Evolutionary conservation across 1,284 basidiomycete species (phyloP), one percentile per base, ranked within the genome.

Genomic region (Ganoderma sinense): DNA sequence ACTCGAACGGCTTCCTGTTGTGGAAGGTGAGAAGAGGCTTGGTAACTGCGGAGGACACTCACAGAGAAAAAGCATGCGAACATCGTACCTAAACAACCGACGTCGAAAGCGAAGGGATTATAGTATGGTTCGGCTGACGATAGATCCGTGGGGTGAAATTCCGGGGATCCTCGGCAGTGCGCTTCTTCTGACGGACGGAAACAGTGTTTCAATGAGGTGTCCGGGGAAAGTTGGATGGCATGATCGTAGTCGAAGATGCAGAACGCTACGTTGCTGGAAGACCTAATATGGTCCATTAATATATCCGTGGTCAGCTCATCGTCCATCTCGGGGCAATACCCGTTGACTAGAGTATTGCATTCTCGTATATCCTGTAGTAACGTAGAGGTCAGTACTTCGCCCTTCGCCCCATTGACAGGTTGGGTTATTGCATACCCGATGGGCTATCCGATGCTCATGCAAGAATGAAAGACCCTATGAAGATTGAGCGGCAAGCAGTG

Each of bases 101-200:
- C 67, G 29, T 68, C 67, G 29, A 43, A 67, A 8, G 62, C 60
- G 53, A 67, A 67, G 0, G 66, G 66, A 48, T 67, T 67, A 51
- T 67, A 67, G 7, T 33, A 1, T 2, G 53, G 53, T 39, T 56
- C 2, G 4, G 48, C 23, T 23, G 48, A 53, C 13, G n/a, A n/a
- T n/a, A n/a, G n/a, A 8, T 53, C 48, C n/a, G 7, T 6, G 4
- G 48, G 48, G 13, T 53, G 48, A 14, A 26, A 53, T 53, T 53
- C 48, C 5, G 11, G 23, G 1, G 48, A 26, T 23, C 48, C 48
- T 8, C 23, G 48, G 6, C 41, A 18, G 48, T n/a, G n/a, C 8
- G 2, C n/a, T 53, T 53, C 48, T 23, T 29, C 7, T 8, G 23
- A 23, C 8, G 48, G 48, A 23, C n/a, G n/a, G n/a, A n/a, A n/a